These are phyloP conservation scores for Termitomyces sp. DNA, from an alignment of 768 basidiomycete species.

Conservation along the genomic window DNA sequence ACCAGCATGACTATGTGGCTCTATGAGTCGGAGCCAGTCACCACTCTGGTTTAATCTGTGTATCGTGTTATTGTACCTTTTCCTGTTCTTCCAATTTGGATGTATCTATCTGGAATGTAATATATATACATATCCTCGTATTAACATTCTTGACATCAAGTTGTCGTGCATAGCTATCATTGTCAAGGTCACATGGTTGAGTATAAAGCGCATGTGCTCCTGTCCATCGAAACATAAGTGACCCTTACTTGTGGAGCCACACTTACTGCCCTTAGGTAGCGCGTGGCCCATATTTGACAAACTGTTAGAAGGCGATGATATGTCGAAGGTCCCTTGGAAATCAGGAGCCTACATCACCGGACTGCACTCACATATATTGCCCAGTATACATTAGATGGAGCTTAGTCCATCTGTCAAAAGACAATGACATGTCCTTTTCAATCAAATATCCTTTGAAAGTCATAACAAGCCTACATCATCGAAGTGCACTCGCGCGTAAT, in stretches of 20 bases:
- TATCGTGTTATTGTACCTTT: not conserved
- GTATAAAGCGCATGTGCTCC: not conserved
- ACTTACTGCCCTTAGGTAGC: too few relatives aligned
- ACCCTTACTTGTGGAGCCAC: too few relatives aligned
- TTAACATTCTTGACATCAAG: too few relatives aligned
- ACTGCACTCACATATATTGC: too few relatives aligned
- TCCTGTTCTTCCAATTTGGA: not conserved
- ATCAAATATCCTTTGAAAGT: not conserved
- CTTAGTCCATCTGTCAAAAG: not conserved
- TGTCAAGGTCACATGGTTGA: not conserved
- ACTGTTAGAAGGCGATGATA: too few relatives aligned
- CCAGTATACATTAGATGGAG: not conserved
- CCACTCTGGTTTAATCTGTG: not conserved
- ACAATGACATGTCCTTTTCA: not conserved
- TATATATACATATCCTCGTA: not conserved
- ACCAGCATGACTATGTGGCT: too few relatives aligned
- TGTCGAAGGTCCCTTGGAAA: not conserved
- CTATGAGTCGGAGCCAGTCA: not conserved
- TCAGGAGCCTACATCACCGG: too few relatives aligned
- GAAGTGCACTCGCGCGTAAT: constrained; percentile 33
- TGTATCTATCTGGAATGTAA: not conserved
- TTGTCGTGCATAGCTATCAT: not conserved
- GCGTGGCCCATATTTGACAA: too few relatives aligned
- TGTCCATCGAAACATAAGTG: not conserved
- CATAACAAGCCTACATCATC: constrained; percentile 18